phyloP scores from a whole-genome alignment of 2,329 filamentous ascomycete species.

The Macrophomina tecta region DNA sequence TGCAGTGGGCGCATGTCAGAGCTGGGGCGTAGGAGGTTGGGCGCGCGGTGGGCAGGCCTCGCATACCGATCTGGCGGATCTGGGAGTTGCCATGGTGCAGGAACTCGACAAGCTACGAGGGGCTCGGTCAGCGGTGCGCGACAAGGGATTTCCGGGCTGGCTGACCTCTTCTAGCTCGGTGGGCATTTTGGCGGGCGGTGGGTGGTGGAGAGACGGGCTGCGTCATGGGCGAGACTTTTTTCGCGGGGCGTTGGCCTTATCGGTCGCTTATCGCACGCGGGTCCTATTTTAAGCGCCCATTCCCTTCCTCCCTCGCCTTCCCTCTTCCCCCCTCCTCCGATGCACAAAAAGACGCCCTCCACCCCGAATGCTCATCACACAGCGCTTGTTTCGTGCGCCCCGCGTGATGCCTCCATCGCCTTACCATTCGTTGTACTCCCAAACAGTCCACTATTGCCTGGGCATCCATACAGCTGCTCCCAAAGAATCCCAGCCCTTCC shows the following conservation, averaged over 20 bases:
- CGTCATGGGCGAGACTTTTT: conserved; percentile 27
- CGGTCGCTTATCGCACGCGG: conserved; percentile 1
- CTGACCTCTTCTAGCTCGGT: conserved; percentile 58
- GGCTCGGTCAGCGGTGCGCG: not conserved
- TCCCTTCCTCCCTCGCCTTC: conserved; percentile 1
- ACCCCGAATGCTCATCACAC: conserved; percentile 14
- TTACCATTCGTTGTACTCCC: not conserved
- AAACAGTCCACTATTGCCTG: conserved; percentile 1
- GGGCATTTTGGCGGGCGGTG: conserved; percentile 46
- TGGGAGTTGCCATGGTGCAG: conserved; percentile 91
- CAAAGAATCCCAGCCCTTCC: not conserved
- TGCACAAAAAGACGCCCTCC: not conserved
- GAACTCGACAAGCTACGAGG: conserved; percentile 81
- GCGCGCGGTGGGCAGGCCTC: conserved; percentile 20
- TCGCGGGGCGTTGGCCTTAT: conserved; percentile 19
- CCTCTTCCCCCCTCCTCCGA: conserved; percentile 4
- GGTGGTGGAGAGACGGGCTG: not conserved
- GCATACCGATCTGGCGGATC: conserved; percentile 77
- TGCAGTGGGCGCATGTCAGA: conserved; percentile 40
- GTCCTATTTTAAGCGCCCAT: conserved; percentile 16
- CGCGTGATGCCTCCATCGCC: conserved; percentile 6
- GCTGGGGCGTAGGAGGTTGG: conserved; percentile 34
- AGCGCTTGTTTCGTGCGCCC: conserved; percentile 1
- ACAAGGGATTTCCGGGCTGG: not conserved
- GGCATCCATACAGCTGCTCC: not conserved